Evolutionary conservation across 192 early-diverging fungal species (phyloP).

Genomic region (Podila epigama): DNA sequence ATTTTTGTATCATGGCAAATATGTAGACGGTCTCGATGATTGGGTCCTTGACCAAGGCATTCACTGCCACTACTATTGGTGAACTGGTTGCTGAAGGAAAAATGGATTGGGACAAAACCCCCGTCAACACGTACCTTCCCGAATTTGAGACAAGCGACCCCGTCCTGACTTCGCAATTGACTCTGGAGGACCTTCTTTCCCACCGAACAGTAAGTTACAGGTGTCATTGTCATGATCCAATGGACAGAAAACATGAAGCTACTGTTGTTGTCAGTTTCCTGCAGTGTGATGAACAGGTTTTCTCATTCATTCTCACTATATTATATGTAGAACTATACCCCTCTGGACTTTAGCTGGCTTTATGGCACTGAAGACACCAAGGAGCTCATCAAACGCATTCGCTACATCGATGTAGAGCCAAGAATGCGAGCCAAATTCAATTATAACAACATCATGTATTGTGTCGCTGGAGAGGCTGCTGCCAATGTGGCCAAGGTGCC

Average conservation of each 20-base stretch:
- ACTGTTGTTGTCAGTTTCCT: no score
- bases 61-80: constrained; percentile 9
- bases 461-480: constrained; percentile 31
- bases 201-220: constrained; percentile 10
- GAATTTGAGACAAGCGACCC: constrained; percentile 6
- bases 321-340: not conserved
- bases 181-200: constrained; percentile 3
- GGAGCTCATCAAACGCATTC: constrained; percentile 16
- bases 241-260: no score
- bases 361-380: not conserved
- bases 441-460: constrained; percentile 29
- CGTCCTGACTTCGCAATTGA: constrained; percentile 1
- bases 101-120: constrained; percentile 9
- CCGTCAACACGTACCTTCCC: constrained; percentile 6
- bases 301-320: not conserved
- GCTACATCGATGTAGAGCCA: not conserved
- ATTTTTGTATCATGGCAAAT: no score
- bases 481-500: constrained; percentile 11
- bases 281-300: not conserved
- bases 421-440: not conserved
- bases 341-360: not conserved
- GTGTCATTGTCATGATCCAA: not conserved
- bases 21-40: constrained; percentile 11
- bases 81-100: constrained; percentile 15
- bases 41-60: constrained; percentile 14